Base-by-base conservation (phyloP, 140 eudicot genomes). In the Cichorium intybus region DNA sequence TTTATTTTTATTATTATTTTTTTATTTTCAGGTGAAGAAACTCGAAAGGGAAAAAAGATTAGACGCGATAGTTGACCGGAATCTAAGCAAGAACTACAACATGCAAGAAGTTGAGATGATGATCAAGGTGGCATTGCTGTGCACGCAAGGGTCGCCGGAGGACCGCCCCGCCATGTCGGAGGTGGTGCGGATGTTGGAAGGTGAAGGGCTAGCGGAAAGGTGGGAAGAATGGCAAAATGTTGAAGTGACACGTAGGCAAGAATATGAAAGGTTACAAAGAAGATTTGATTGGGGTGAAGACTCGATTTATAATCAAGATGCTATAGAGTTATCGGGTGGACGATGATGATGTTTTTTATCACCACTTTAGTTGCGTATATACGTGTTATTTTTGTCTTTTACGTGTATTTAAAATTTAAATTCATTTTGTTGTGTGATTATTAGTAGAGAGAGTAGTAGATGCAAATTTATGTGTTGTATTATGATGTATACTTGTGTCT, bases 221-320 rank as follows among this genome's bases (percentile, higher is more conserved):
- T 93, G 99, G 99, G 97, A 93, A 72, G 93, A 83, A 70, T 93
- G 99, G 99, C 88, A 86, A 65, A 79, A 83, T 35, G 87, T 82
- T 26, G 99, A 93, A 66, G 94, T 86, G 3, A 85, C 68, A 4
- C 85, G 97, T 49, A 82, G 88, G 79, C 94, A 83, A 69, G 97
- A 93, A 67, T 78, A 83, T 33, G 97, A 93, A 55, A 82, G 97
- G 29, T 61, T 93, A 59, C 97, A 93, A 56, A 86, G 97, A 80
- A 84, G 99, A 72, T 83, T 93, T n/a, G 90, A 84, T 31, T 93
- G 99, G 99, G 97, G 94, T n/a, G 94, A 89, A 49, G 94, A 93
- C 58, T 88, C 99, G 14, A 81, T 86, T 4, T 16, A 84, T 57
- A 84, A 85, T 70, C 97, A 72, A 70, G 93, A 80, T 55, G 99